Evolutionary conservation across 345 rosid species (phyloP).

Genomic region (Mangifera indica): DNA sequence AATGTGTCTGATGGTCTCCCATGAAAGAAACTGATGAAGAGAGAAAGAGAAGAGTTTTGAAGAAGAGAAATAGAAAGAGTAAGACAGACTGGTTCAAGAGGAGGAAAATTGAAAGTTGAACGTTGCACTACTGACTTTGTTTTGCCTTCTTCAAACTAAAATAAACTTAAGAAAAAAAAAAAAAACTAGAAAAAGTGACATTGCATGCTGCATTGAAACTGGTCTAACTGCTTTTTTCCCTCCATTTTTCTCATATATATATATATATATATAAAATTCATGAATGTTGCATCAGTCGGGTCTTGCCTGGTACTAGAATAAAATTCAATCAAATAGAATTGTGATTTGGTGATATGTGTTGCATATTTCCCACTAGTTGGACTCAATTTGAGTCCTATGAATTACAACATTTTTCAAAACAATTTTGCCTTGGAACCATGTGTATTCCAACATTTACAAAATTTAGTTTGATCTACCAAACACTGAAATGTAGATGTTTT

Average conservation of each 20-base stretch:
- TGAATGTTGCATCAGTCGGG: no score
- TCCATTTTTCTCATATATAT: neutral
- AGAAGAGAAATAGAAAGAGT: slow-evolving; percentile 13
- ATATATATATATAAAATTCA: neutral
- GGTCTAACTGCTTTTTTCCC: neutral
- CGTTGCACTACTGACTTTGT: neutral
- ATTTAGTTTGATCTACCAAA: no score
- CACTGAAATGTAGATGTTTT: no score
- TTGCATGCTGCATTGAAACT: neutral
- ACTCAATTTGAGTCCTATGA: no score
- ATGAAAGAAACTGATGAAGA: neutral
- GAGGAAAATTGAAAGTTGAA: slow-evolving; percentile 5
- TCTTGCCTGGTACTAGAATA: no score
- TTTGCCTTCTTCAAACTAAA: neutral
- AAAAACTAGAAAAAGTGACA: slow-evolving; percentile 3
- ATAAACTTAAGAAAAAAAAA: neutral
- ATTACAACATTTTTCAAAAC: no score
- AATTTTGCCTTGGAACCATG: no score
- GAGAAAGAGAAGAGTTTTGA: slow-evolving; percentile 22
- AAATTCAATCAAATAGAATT: no score
- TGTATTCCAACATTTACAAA: no score
- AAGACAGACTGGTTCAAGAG: slow-evolving; percentile 6
- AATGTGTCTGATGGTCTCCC: neutral
- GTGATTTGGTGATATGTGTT: no score
- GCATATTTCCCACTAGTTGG: no score